Evolutionary conservation across 106 monocot genomes (phyloP).

Genomic region (Dendrobium chrysotoxum): DNA sequence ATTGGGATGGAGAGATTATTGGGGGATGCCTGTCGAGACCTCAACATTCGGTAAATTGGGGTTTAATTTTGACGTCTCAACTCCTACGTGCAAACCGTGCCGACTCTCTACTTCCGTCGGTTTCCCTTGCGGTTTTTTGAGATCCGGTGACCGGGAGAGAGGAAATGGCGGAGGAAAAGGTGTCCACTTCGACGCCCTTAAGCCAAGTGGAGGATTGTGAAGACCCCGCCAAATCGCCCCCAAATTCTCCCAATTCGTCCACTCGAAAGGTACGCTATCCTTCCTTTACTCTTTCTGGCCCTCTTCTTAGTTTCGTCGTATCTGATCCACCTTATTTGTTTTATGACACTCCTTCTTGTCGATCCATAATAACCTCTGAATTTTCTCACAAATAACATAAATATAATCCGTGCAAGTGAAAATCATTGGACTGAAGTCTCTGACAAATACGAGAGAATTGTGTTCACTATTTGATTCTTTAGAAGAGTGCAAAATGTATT

Average conservation of each 20-base stretch:
- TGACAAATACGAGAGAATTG: too few relatives aligned
- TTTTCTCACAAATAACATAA: not conserved
- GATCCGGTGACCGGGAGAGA: not conserved
- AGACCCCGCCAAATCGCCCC: constrained; percentile 79
- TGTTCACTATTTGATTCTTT: not conserved
- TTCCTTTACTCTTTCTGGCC: not conserved
- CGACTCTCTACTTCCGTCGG: not conserved
- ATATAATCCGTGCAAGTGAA: not conserved
- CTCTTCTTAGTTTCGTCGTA: not conserved
- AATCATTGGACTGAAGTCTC: not conserved
- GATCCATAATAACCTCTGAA: not conserved
- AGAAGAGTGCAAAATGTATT: too few relatives aligned
- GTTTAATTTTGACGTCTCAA: too few relatives aligned
- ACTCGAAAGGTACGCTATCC: constrained; percentile 57
- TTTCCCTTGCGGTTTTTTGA: not conserved
- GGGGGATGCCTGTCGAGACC: too few relatives aligned
- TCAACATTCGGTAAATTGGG: too few relatives aligned
- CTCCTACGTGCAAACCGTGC: not conserved
- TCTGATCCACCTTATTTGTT: not conserved
- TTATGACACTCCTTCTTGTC: not conserved
- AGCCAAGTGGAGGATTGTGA: constrained; percentile 73
- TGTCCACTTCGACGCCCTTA: constrained; percentile 41
- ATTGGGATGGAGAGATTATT: too few relatives aligned
- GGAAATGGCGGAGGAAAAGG: constrained; percentile 56
- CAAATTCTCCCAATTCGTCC: constrained; percentile 63